Evolutionary conservation across 495 filamentous ascomycete species (phyloP).

Genomic region (Aspergillus ellipticus): DNA sequence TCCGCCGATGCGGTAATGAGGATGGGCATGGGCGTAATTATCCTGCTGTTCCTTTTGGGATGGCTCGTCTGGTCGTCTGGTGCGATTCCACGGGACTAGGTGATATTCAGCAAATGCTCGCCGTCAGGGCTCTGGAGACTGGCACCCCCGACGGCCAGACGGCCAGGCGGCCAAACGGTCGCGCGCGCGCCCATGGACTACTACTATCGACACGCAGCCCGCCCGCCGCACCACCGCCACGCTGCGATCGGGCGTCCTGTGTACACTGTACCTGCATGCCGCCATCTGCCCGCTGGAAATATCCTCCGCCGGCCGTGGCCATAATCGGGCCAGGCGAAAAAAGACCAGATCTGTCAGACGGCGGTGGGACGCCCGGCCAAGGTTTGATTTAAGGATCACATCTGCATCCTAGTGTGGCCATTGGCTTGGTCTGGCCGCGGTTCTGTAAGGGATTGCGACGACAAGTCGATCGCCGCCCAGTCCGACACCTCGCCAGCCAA

Average conservation of each 20-base stretch:
- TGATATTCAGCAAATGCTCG: conserved; percentile 6
- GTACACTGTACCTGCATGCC: not conserved
- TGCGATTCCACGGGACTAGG: not conserved
- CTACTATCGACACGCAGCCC: not conserved
- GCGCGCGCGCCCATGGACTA: not conserved
- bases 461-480: not conserved
- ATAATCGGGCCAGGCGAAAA: not conserved
- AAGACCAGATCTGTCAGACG: conserved; percentile 17
- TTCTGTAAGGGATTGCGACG: conserved; percentile 15
- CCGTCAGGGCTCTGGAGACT: too few relatives aligned
- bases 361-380: conserved; percentile 33
- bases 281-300: not conserved
- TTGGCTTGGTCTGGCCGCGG: conserved; percentile 27
- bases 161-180: not conserved
- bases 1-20: conserved; percentile 14
- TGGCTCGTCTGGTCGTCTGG: not conserved
- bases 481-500: not conserved
- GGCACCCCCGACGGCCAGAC: too few relatives aligned
- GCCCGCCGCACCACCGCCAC: not conserved
- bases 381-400: conserved; percentile 48
- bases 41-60: conserved; percentile 1
- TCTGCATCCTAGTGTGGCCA: conserved; percentile 33
- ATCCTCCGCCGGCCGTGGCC: not conserved
- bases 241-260: too few relatives aligned
- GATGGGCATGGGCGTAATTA: conserved; percentile 9